Base-by-base conservation (phyloP, 768 basidiomycete genomes). In the Psilocybe subaeruginosa region DNA sequence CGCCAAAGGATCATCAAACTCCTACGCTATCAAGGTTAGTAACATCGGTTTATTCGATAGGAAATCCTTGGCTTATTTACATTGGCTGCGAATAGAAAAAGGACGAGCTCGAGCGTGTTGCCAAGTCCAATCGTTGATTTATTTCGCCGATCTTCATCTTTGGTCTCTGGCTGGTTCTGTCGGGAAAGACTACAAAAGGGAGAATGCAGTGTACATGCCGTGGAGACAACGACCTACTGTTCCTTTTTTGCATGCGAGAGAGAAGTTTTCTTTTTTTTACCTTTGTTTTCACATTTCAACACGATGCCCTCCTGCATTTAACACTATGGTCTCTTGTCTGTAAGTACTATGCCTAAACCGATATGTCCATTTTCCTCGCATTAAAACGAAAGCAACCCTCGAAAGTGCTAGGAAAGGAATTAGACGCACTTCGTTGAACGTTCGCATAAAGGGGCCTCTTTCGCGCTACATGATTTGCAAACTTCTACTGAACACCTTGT, bases 1-100 rank as follows among this genome's bases (percentile, higher is more conserved):
- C 56, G 97, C 97, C 67, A 99, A 99, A 84, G 97, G 97, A 66
- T 99, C 97, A 53, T 98, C 96, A 73, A 99, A 99, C 91, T 99
- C 97, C 58, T 99, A 99, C 76, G 97, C 97, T 64, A 99, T 99
- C 86, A 99, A 98, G 93, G 92, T 92, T 48, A 49, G 79, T 70
- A 60, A 56, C 14, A 14, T 50, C 30, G 29, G 9, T 54, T 33
- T 17, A 33, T 37, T 30, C 11, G 17, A 17, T 8, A 35, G 54
- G 53, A 58, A 59, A 45, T 56, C 48, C 31, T 35, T 23, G 19
- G 39, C 29, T 35, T 41, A 47, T 43, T 71, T 45, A 64, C 39
- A 35, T 50, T 58, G 4, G 60, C 47, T 37, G n/a, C 7, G 12
- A 62, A 70, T 73, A 93, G 94, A 96, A 96, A 93, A 97, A 96